Evolutionary conservation across 177 flowering plant genomes (phyloP), one percentile per base, ranked within the genome.

Genomic region (Tripterygium wilfordii): DNA sequence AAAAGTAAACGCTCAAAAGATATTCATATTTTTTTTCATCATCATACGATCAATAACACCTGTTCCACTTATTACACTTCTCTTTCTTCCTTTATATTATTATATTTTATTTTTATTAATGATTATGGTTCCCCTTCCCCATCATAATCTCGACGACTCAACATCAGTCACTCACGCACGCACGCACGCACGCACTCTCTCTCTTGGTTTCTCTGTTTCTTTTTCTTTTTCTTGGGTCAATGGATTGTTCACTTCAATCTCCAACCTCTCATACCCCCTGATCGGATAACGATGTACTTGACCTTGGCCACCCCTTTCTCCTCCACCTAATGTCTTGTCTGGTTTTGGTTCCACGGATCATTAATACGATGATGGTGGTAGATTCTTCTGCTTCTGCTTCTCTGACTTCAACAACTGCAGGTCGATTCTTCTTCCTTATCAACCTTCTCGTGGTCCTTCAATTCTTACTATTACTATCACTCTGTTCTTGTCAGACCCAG

Each of bases 1-100:
- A 48, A 60, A 60, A 60, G 64, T 60, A 60, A 60, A 60, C 64
- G 64, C 58, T 36, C 32, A 3, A 3, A 2, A 39, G 19, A 22
- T 8, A 27, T 38, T 46, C 49, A 15, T 42, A 13, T 20, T 29
- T 42, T 29, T 50, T 36, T 50, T 58, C 4, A 36, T 53, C 13
- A 22, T 16, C 15, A 24, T 3, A 0, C 39, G 20, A 50, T 42
- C 23, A 16, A 53, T 43, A 53, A 20, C 36, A 27, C 21, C 45
- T 12, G 42, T 18, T 26, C 16, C 54, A 36, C 24, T n/a, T 29
- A n/a, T 29, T 33, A 16, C 37, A 30, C 16, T 25, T 39, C 33
- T 43, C 10, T 56, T 31, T 36, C 14, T 36, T 0, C 26, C 14
- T 26, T 23, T 38, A 26, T 10, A 15, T 17, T 44, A n/a, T 28